Base-by-base conservation (phyloP, 257 asterid species). In the Solanum stenotomum region DNA sequence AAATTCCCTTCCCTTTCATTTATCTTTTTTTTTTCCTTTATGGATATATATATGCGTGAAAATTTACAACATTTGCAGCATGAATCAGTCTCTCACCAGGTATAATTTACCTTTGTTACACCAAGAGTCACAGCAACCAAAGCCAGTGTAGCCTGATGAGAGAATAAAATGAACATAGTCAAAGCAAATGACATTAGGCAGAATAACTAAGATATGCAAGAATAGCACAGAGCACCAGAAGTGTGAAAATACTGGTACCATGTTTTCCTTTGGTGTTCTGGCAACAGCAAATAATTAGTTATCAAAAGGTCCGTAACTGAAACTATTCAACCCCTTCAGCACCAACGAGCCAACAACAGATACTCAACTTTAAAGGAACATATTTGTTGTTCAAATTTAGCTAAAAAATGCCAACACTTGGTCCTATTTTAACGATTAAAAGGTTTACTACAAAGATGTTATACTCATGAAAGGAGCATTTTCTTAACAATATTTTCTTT, bases 111-210 rank as follows among this genome's bases (percentile, higher is more conserved):
- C 90, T 68, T 92, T 3, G 97, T 94, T 87, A 90, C 94, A 68
- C 98, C 98, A 76, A 96, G 92, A 84, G 94, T 94, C 87, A 95
- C 90, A 85, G 95, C 95, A 89, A 96, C 87, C 56, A 94, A 84
- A 76, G 97, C 95, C 7, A 96, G 92, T 68, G 92, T 46, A 72
- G 98, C 95, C 98, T 96, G 95, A 42, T n/a, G 29, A 81, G 10
- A 18, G 46, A 65, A 25, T 12, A 23, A 29, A 33, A 87, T 38
- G 18, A 18, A 74, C 38, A 56, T 31, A 82, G 56, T 37, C 77
- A 84, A 25, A 16, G 49, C 20, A 10, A 56, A 61, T 7, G 15
- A 42, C 35, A 40, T 78, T 14, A 40, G 84, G 84, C 61, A 2
- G 61, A 40, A 40, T 52, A 40, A 6, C 23, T 12, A 78, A 42